Evolutionary conservation across 208 protist genomes (phyloP).

Genomic region (Crithidia fasciculata): DNA sequence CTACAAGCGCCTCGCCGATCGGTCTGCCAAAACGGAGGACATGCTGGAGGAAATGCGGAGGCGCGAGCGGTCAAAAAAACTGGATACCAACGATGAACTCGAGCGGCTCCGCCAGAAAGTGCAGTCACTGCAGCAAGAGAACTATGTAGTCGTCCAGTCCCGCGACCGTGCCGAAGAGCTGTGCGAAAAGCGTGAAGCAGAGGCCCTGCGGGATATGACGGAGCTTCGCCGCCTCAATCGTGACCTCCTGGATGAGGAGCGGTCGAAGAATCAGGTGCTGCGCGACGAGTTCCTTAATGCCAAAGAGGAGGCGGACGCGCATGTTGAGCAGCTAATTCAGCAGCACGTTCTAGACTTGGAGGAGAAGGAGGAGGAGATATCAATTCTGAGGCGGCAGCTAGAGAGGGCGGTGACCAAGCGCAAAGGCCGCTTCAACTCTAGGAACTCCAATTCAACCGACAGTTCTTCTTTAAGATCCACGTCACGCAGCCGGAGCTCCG

Average conservation of each 20-base stretch:
- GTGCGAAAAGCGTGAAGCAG: constrained; percentile 69
- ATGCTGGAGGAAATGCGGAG: constrained; percentile 51
- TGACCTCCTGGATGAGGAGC: constrained; percentile 70
- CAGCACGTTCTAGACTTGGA: constrained; percentile 46
- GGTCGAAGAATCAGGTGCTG: constrained; percentile 41
- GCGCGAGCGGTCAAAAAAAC: constrained; percentile 39
- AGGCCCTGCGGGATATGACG: constrained; percentile 81
- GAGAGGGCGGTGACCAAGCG: constrained; percentile 38
- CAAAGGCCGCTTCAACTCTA: constrained; percentile 34
- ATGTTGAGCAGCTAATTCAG: constrained; percentile 55
- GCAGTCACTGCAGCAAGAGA: constrained; percentile 65
- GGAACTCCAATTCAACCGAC: constrained; percentile 21
- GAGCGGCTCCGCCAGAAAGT: constrained; percentile 60
- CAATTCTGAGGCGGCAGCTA: constrained; percentile 44
- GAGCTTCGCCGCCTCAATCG: constrained; percentile 64
- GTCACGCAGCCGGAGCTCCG: background rate
- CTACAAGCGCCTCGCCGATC: constrained; percentile 67
- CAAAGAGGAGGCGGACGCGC: constrained; percentile 46
- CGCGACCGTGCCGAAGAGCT: constrained; percentile 78
- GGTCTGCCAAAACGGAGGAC: constrained; percentile 48
- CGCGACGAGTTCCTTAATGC: constrained; percentile 46
- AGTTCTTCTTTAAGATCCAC: constrained; percentile 11
- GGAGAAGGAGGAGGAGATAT: constrained; percentile 58
- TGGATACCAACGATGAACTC: constrained; percentile 52
- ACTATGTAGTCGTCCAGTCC: constrained; percentile 59